Base-by-base conservation (phyloP, 163 green algal species). In the Trebouxiophyceae sp. region DNA sequence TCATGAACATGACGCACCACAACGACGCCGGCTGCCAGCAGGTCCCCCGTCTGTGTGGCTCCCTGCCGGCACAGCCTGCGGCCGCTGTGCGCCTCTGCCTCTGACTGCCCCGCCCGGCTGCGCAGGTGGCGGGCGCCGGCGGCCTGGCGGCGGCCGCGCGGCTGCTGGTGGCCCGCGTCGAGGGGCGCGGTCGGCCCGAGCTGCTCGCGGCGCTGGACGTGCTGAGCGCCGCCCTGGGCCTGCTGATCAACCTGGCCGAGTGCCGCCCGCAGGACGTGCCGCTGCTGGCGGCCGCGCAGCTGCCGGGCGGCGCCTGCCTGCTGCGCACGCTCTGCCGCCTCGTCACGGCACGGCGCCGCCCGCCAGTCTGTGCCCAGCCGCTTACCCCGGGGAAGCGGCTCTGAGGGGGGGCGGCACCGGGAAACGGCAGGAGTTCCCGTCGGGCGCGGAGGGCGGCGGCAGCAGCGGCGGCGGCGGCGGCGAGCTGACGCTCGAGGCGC, bases 181-280 rank as follows among this genome's bases (percentile, higher is more conserved):
- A 50, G 39, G 12, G 46, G 30, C 31, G 44, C 44, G 24, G 44
- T 26, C 44, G 28, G 45, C 24, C 26, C 20, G 57, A 50, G 33
- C 23, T 68, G n/a, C 22, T 71, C 28, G 60, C 46, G 30, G 46
- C 34, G 4, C 27, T 75, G 39, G 77, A 80, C 62, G 45, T 67
- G 2, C 26, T 78, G 31, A 74, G 45, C 56, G 58, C 34, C 32
- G 74, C 68, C 5, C 46, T 85, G 12, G 75, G 72, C 1, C 58
- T 85, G 57, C 68, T 85, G 20, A 81, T 82, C 33, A 86, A 86
- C 55, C 39, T 85, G n/a, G 72, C 60, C 12, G 74, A 85, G 61
- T 33, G 69, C 19, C 26, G 30, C 12, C 27, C 39, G 2, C 8
- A 16, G 50, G 29, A 29, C 34, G 32, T 28, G 26, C 30, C 5